Conservation (phyloP, 1,284 basidiomycete genomes). For the Ustilago loliicola region DNA sequence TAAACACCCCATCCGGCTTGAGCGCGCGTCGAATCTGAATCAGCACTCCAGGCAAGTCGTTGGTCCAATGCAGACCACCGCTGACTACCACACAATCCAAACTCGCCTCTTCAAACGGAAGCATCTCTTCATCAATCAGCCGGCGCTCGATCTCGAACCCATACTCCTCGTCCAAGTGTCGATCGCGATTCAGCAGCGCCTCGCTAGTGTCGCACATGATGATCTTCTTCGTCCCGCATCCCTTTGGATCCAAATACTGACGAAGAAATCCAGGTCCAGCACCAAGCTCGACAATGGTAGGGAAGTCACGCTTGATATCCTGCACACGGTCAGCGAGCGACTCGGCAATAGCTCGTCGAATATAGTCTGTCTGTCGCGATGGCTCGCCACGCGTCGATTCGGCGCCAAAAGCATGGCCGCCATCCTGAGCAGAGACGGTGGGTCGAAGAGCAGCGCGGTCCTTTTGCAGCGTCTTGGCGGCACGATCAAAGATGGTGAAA, state of each 20-base stretch:
- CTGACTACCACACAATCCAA: conserved; percentile 94
- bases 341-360: conserved; percentile 90
- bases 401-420: conserved; percentile 31
- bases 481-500: conserved; percentile 82
- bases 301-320: conserved; percentile 91
- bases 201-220: conserved; percentile 88
- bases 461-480: conserved; percentile 84
- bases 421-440: conserved; percentile 71
- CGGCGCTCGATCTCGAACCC: conserved; percentile 63
- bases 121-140: conserved; percentile 65
- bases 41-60: conserved; percentile 93
- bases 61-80: conserved; percentile 95
- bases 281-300: conserved; percentile 86
- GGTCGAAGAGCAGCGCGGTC: conserved; percentile 79
- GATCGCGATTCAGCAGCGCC: conserved; percentile 54
- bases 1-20: conserved; percentile 91
- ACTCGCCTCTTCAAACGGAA: conserved; percentile 77
- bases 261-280: conserved; percentile 95
- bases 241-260: conserved; percentile 81
- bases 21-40: conserved; percentile 89
- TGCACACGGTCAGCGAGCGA: conserved; percentile 85
- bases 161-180: conserved; percentile 55
- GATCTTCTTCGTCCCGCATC: conserved; percentile 77
- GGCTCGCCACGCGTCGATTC: conserved; percentile 67
- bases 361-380: conserved; percentile 88